Evolutionary conservation across 2,329 filamentous ascomycete species (phyloP).

Genomic region (Plectosphaerella plurivora): DNA sequence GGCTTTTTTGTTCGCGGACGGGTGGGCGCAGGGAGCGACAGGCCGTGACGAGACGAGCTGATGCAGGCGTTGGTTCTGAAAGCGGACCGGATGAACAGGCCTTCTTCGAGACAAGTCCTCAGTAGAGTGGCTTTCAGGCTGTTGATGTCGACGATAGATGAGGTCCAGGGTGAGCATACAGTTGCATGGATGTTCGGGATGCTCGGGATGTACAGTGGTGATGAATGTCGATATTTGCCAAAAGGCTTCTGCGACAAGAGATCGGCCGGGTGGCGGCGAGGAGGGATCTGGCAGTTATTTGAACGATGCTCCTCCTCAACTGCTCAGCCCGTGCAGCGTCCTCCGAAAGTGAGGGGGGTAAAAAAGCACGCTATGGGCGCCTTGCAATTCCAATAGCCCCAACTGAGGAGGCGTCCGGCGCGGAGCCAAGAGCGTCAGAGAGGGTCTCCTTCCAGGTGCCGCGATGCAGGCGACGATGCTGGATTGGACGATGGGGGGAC

Average conservation of each 20-base stretch:
- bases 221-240: neutral
- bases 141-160: neutral
- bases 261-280: neutral
- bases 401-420: neutral
- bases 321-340: neutral
- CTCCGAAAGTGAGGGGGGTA: neutral
- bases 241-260: neutral
- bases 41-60: constrained; percentile 3
- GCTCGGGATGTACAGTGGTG: neutral
- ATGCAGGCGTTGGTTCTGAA: neutral
- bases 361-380: constrained; percentile 1
- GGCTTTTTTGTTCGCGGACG: neutral
- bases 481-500: neutral
- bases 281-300: neutral
- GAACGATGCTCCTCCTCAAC: neutral
- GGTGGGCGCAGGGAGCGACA: constrained; percentile 6
- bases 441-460: neutral
- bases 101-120: neutral
- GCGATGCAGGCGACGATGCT: neutral
- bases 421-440: neutral
- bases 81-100: neutral
- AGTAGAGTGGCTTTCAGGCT: neutral
- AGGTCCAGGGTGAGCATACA: neutral
- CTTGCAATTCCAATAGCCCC: constrained; percentile 1
- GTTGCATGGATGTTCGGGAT: neutral